Evolutionary conservation across 225 moss, liverwort and hornwort species (phyloP).

Genomic region (Neckera pumila): DNA sequence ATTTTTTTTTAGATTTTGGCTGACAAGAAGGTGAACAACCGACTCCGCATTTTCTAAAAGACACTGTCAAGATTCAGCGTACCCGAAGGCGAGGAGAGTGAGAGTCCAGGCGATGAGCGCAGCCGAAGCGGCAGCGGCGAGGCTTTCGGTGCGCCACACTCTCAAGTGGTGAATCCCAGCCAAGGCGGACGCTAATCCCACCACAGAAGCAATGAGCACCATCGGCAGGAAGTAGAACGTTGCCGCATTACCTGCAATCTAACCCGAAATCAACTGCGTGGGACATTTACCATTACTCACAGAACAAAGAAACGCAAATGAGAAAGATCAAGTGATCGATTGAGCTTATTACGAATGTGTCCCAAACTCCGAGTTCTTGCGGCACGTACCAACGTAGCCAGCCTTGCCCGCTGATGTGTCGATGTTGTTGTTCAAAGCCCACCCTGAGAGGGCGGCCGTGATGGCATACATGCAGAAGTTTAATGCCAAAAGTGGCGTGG

Average conservation of each 20-base stretch:
- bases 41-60: neutral
- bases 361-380: neutral
- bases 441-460: conserved; percentile 33
- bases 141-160: conserved; percentile 43
- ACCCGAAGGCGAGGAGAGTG: conserved; percentile 51
- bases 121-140: conserved; percentile 34
- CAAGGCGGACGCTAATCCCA: conserved; percentile 40
- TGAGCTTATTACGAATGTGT: neutral
- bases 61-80: neutral
- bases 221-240: conserved; percentile 44
- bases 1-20: neutral
- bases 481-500: conserved; percentile 28
- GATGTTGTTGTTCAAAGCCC: conserved; percentile 43
- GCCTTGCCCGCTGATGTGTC: conserved; percentile 20
- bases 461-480: conserved; percentile 40
- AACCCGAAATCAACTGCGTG: neutral
- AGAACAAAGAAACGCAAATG: neutral
- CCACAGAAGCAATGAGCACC: conserved; percentile 43
- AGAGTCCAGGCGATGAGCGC: conserved; percentile 38
- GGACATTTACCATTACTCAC: neutral
- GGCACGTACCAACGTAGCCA: conserved; percentile 25
- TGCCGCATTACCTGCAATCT: conserved; percentile 30
- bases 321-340: neutral
- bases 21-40: neutral
- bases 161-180: conserved; percentile 36